phyloP scores from a whole-genome alignment of 768 basidiomycete genomes.

The Flagelloscypha sp. region DNA sequence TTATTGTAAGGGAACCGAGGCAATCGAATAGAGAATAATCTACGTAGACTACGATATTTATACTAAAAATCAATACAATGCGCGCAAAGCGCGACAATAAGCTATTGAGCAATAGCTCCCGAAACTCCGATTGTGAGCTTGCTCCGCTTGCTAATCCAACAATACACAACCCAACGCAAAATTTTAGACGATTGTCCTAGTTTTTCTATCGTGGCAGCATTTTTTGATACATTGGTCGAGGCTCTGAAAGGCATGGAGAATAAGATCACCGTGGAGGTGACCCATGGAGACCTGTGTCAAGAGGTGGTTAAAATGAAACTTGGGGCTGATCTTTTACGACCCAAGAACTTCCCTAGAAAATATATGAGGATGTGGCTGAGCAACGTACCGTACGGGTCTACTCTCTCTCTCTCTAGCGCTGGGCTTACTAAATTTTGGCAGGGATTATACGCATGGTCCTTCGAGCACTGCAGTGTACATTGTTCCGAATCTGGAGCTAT shows the following conservation, averaged over 20 bases:
- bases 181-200: conserved; percentile 12
- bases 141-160: too few species aligned
- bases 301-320: conserved; percentile 21
- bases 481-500: conserved; percentile 18
- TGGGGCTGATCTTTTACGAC: conserved; percentile 16
- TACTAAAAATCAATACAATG: conserved; percentile 12
- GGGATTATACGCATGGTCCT: conserved; percentile 25
- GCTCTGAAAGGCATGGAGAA: conserved; percentile 16
- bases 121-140: too few species aligned
- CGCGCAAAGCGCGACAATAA: conserved; percentile 7
- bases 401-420: background rate
- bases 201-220: conserved; percentile 15
- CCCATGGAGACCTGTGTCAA: conserved; percentile 22
- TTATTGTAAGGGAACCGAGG: too few species aligned
- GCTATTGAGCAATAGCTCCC: too few species aligned
- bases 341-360: conserved; percentile 19
- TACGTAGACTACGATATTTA: too few species aligned
- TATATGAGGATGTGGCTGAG: conserved; percentile 27
- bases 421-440: conserved; percentile 2
- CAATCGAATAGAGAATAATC: too few species aligned
- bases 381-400: conserved; percentile 22
- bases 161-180: background rate
- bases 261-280: conserved; percentile 19
- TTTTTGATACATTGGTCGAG: conserved; percentile 20
- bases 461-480: conserved; percentile 19